These are phyloP conservation scores for Erythrophleum ivorense DNA, from an alignment of 331 rosid genomes.

Conservation along the genomic window DNA sequence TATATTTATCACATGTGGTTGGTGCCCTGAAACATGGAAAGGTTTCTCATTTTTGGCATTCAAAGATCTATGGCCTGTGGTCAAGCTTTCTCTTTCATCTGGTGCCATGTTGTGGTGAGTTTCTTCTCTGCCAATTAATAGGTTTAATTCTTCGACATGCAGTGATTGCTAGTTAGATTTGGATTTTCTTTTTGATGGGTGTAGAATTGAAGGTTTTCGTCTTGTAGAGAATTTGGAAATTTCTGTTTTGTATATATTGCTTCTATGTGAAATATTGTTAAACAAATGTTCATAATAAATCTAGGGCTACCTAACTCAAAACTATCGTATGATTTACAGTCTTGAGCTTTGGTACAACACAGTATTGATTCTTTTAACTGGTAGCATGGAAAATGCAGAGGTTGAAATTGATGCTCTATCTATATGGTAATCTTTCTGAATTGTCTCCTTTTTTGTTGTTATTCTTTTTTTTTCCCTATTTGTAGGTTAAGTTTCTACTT, in stretches of 20 bases:
- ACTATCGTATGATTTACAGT: constrained; percentile 38
- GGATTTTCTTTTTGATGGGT: neutral
- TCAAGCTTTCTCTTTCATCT: constrained; percentile 48
- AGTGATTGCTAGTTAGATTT: neutral
- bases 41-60: constrained; percentile 49
- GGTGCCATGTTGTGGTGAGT: constrained; percentile 52
- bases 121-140: neutral
- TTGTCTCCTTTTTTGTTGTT: neutral
- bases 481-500: neutral
- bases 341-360: constrained; percentile 72
- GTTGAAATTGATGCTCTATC: constrained; percentile 61
- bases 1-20: constrained; percentile 38
- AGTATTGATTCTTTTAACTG: constrained; percentile 60
- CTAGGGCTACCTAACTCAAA: neutral
- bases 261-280: no score
- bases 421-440: constrained; percentile 51
- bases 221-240: neutral
- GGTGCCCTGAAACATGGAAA: constrained; percentile 47
- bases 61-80: constrained; percentile 46
- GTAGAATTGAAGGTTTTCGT: neutral
- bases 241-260: neutral
- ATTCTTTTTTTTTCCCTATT: neutral
- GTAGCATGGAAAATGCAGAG: constrained; percentile 58
- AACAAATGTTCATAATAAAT: neutral
- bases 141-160: neutral